Percentiles rank a stretch among this genome's conserved stretches.
Evolutionary conservation across 495 filamentous ascomycete genomes (phyloP).

Genomic region (Penicillium manginii): DNA sequence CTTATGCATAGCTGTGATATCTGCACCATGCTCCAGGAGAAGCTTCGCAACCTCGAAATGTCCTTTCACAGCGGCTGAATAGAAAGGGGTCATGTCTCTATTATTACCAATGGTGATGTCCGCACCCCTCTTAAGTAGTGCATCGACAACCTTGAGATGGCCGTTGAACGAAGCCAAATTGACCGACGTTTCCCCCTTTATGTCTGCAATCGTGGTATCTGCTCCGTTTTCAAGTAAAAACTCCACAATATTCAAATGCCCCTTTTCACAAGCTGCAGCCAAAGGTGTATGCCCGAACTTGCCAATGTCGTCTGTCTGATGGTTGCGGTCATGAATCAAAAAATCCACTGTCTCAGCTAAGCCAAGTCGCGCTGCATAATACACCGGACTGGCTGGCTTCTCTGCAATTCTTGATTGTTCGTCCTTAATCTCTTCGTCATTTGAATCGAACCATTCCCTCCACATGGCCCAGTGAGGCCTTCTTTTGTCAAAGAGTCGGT

Average conservation of each 20-base stretch:
- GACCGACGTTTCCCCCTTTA: no score
- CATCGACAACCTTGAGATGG: neutral
- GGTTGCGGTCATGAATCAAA: no score
- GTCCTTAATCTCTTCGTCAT: neutral
- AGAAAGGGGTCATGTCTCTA: no score
- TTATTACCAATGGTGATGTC: no score
- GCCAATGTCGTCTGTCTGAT: neutral
- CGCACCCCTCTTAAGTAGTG: no score
- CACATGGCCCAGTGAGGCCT: neutral
- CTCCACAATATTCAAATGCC: neutral
- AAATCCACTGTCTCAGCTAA: neutral
- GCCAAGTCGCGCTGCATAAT: neutral
- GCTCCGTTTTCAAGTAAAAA: slow-evolving; percentile 1
- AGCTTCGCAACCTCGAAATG: no score
- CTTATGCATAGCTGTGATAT: no score
- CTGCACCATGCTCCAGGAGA: no score
- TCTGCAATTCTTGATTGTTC: neutral
- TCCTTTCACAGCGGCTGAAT: no score
- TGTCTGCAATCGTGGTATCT: no score
- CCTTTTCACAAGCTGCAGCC: neutral
- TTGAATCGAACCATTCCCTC: neutral
- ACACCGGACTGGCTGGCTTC: neutral
- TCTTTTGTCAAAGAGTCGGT: neutral
- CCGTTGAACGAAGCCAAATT: no score
- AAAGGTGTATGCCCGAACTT: neutral